A percentile compares a stretch with the other conserved stretches of the same genome.
These are phyloP conservation scores for Candida ascalaphidarum DNA, from an alignment of 805 yeast genomes.

Conservation along the genomic window DNA sequence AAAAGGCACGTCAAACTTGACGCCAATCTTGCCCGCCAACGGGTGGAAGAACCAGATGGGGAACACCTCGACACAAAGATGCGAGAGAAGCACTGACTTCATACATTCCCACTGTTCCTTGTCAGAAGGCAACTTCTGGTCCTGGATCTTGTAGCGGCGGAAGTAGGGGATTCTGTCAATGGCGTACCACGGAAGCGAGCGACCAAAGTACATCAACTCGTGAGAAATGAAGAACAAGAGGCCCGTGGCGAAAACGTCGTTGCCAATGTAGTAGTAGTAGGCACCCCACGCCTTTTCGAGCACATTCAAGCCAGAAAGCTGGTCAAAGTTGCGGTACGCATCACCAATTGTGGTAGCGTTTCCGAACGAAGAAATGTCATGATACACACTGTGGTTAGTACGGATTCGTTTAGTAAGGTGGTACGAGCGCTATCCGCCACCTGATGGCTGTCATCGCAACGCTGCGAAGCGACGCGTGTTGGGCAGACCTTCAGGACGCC, in stretches of 20 bases:
- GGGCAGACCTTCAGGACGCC: too few relatives aligned
- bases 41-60: conserved; percentile 63
- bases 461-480: too few relatives aligned
- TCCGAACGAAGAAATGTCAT: conserved; percentile 24
- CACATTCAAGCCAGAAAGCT: conserved; percentile 27
- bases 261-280: conserved; percentile 45
- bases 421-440: too few relatives aligned
- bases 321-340: conserved; percentile 19
- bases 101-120: conserved; percentile 57
- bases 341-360: conserved; percentile 22
- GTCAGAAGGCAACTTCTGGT: conserved; percentile 40
- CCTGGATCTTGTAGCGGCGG: conserved; percentile 46
- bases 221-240: conserved; percentile 45
- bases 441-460: too few relatives aligned
- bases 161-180: conserved; percentile 47
- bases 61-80: conserved; percentile 49
- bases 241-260: conserved; percentile 52
- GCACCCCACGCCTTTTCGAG: conserved; percentile 47
- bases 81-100: conserved; percentile 48
- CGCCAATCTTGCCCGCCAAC: conserved; percentile 39
- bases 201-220: conserved; percentile 49
- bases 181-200: conserved; percentile 52
- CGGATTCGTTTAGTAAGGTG: not conserved
- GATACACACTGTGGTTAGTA: conserved; percentile 20
- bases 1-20: conserved; percentile 45